These are phyloP conservation scores for Coemansia sp. DNA, from an alignment of 192 early-diverging fungal genomes.

Conservation along the genomic window DNA sequence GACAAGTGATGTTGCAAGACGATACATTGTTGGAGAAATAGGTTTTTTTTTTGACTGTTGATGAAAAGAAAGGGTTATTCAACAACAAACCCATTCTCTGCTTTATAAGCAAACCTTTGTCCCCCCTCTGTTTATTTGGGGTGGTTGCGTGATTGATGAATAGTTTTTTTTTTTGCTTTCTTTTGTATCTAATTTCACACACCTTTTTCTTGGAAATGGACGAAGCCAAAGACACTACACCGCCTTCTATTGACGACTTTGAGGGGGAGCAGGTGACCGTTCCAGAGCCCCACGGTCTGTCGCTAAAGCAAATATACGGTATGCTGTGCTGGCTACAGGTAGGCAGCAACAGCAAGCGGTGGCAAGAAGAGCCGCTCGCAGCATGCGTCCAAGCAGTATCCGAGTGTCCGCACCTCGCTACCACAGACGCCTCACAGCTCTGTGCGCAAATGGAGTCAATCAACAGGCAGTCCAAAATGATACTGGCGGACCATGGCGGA, in stretches of 20 bases:
- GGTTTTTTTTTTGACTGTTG: too few relatives aligned
- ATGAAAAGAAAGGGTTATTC: too few relatives aligned
- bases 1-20: neutral
- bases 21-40: neutral
- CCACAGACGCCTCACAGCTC: slow-evolving; percentile 6
- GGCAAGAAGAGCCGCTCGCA: slow-evolving; percentile 10
- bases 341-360: slow-evolving; percentile 15
- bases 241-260: neutral
- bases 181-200: neutral
- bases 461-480: neutral
- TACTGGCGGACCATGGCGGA: slow-evolving; percentile 13
- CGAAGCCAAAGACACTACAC: neutral
- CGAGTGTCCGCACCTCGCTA: slow-evolving; percentile 26
- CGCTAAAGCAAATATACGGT: slow-evolving; percentile 38
- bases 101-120: too few relatives aligned
- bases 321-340: slow-evolving; percentile 43
- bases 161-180: neutral
- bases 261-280: neutral
- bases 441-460: neutral
- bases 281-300: too few relatives aligned
- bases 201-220: neutral
- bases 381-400: slow-evolving; percentile 17
- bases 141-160: neutral
- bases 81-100: too few relatives aligned
- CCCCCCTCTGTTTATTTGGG: neutral